Percentiles rank a stretch among this genome's conserved stretches.
These are phyloP conservation scores for Volvariella volvacea DNA, from an alignment of 1,284 basidiomycete species.

Conservation along the genomic window DNA sequence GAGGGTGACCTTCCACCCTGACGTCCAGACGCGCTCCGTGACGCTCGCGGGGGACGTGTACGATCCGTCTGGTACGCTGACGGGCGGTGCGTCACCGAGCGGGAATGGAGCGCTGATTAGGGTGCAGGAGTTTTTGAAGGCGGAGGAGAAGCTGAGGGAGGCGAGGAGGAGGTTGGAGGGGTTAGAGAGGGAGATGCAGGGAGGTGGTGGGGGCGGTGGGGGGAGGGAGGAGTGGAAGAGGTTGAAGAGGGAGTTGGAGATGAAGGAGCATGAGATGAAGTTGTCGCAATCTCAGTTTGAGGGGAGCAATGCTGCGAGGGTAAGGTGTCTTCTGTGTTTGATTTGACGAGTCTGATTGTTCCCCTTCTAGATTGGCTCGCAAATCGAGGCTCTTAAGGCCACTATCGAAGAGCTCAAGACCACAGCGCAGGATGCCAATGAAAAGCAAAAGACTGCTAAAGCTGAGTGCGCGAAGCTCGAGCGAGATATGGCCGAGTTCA, in stretches of 20 bases:
- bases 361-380: conserved; percentile 60
- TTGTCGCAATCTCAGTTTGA: conserved; percentile 83
- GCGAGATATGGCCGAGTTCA: conserved; percentile 97
- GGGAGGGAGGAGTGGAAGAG: conserved; percentile 64
- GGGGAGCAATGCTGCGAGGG: conserved; percentile 85
- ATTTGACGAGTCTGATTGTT: neutral
- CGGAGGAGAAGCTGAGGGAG: conserved; percentile 45
- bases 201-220: neutral
- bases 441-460: conserved; percentile 72
- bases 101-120: conserved; percentile 75
- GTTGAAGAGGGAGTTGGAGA: conserved; percentile 70
- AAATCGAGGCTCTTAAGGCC: conserved; percentile 73
- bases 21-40: conserved; percentile 76
- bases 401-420: conserved; percentile 62
- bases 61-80: conserved; percentile 92
- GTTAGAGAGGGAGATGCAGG: conserved; percentile 43
- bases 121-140: conserved; percentile 78
- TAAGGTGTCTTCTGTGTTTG: conserved; percentile 28
- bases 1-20: conserved; percentile 75
- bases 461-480: conserved; percentile 84
- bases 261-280: conserved; percentile 83
- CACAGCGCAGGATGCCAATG: conserved; percentile 61
- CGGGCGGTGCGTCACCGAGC: conserved; percentile 84
- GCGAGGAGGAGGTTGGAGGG: conserved; percentile 45
- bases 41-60: conserved; percentile 96